Conservation (phyloP, 1,139 yeast species). For the Protomyces macrosporus region DNA sequence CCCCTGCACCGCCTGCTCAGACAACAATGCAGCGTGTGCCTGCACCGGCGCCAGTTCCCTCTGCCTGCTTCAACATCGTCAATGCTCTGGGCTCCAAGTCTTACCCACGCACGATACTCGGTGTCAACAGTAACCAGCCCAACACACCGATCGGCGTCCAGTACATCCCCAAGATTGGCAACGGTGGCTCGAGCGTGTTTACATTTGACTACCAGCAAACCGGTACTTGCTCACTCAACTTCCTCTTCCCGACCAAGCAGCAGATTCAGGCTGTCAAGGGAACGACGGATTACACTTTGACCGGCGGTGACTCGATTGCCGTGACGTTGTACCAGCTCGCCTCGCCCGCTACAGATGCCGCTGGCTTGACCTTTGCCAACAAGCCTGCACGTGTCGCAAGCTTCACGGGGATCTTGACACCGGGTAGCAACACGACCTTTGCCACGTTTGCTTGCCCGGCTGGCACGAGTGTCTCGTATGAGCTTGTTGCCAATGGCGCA, state of each 20-base stretch:
- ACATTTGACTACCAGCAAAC: conserved; percentile 3
- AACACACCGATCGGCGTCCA: background rate
- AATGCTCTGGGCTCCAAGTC: conserved; percentile 1
- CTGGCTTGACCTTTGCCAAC: background rate
- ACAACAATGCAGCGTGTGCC: background rate
- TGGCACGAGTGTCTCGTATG: conserved; percentile 7
- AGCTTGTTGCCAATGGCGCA: conserved; percentile 8
- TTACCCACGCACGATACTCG: conserved; percentile 12
- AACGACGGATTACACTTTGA: conserved; percentile 1
- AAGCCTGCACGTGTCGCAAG: conserved; percentile 1
- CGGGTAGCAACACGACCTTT: conserved; percentile 12
- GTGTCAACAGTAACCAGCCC: background rate
- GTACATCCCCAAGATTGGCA: conserved; percentile 5
- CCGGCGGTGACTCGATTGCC: conserved; percentile 6
- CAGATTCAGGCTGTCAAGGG: conserved; percentile 8
- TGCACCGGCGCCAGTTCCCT: background rate
- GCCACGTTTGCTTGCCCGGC: conserved; percentile 11
- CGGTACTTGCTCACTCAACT: conserved; percentile 11
- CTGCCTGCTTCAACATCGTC: conserved; percentile 9
- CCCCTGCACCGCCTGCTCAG: background rate
- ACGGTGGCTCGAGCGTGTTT: conserved; percentile 11
- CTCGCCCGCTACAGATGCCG: background rate
- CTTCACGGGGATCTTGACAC: conserved; percentile 11
- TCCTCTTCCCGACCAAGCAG: conserved; percentile 13
- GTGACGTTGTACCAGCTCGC: conserved; percentile 17